Evolutionary conservation across 208 protist genomes (phyloP), one percentile per base, ranked within the genome.

Genomic region (Wallacemonas sp.): DNA sequence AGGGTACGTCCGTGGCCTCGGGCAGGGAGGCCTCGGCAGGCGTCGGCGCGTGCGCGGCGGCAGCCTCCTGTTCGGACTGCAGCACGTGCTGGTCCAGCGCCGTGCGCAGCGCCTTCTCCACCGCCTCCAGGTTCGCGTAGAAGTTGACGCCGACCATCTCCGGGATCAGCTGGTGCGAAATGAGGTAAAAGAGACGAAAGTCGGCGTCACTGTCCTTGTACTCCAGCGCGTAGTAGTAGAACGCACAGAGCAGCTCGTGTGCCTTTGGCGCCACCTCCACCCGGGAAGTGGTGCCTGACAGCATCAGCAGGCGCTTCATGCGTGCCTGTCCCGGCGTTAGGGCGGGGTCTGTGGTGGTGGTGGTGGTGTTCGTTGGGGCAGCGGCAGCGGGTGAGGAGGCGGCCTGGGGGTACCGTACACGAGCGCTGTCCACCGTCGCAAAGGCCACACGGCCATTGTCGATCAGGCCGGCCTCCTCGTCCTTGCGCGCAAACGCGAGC

Each of bases 91-190:
- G 44, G 32, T 41, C 57, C 11, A 72, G 33, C 12, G 4, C 14
- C 2, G 20, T 14, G 11, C 41, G 33, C 32, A 86, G 55, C 44
- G 64, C 80, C 5, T 54, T 67, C 61, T 87, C 70, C 22, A 96
- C 54, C 4, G 79, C 79, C 52, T 93, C 84, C 10, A 96, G 29
- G 38, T 76, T 86, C 0, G 81, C 85, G 74, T 82, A 96, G 61
- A 96, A 96, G 61, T 96, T 96, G 33, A 96, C 76, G 1, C 71
- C 91, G 20, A 91, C 86, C 72, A 87, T 72, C 66, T 96, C 91
- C 1, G 91, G 87, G 28, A 96, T 72, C 29, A 90, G 79, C 61
- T 96, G 91, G 63, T 94, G 87, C 2, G 91, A 81, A 12, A 92
- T 77, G 18, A 96, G 73, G 73, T 90, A 92, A 49, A 96, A 96